Percentiles rank a stretch among this genome's conserved stretches.
These are phyloP conservation scores for Quercus bicolor DNA, from an alignment of 306 rosid species.

Conservation along the genomic window DNA sequence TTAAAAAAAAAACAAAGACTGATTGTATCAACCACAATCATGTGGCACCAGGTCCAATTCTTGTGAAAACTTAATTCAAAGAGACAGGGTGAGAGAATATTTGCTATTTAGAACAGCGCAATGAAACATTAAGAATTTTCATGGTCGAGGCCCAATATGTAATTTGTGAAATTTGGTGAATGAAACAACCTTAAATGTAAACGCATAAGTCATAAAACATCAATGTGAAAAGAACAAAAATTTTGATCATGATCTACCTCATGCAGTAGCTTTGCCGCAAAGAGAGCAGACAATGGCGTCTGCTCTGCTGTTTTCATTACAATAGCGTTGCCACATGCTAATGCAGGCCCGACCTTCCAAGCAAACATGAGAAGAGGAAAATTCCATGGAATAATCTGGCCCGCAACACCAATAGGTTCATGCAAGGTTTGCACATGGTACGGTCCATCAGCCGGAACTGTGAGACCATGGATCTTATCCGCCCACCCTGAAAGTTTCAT, in stretches of 20 bases:
- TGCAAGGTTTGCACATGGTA: slow-evolving; percentile 80
- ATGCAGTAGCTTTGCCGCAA: slow-evolving; percentile 56
- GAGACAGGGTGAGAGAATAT: not conserved
- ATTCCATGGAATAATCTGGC: slow-evolving; percentile 98
- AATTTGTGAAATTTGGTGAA: not conserved
- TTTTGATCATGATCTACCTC: slow-evolving; percentile 51
- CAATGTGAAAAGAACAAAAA: not conserved
- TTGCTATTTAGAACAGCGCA: not conserved
- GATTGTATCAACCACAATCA: not conserved
- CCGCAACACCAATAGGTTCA: slow-evolving; percentile 91
- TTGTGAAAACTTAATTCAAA: not conserved
- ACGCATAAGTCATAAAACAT: not conserved
- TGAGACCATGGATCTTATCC: slow-evolving; percentile 91
- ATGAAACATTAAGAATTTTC: not conserved
- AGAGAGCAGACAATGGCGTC: slow-evolving; percentile 84
- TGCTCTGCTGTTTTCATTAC: slow-evolving; percentile 93
- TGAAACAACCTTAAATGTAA: not conserved
- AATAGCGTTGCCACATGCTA: slow-evolving; percentile 83
- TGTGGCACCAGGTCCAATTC: not conserved
- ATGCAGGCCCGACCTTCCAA: slow-evolving; percentile 93
- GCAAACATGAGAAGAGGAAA: slow-evolving; percentile 89
- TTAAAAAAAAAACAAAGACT: not conserved
- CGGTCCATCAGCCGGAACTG: slow-evolving; percentile 79
- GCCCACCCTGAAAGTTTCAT: slow-evolving; percentile 68
- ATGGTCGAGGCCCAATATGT: not conserved